Evolutionary conservation across 495 filamentous ascomycete genomes (phyloP).

Genomic region (Parmelia sp.): DNA sequence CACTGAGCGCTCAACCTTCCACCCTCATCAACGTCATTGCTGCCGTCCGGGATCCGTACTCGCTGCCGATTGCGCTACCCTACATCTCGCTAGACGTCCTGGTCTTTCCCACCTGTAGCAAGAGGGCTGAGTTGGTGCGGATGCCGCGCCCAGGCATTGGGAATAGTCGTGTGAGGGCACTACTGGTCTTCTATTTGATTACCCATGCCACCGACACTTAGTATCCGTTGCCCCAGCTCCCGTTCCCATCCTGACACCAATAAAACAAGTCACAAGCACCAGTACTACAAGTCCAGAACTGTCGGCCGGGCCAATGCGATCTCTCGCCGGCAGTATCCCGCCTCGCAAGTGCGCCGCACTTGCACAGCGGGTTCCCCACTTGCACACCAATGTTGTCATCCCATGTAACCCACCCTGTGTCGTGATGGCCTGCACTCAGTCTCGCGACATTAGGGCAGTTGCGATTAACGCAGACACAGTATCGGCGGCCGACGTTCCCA

Average conservation of each 20-base stretch:
- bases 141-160: too few relatives aligned
- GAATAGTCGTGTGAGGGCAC: too few relatives aligned
- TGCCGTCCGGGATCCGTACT: constrained; percentile 6
- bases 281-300: constrained; percentile 13
- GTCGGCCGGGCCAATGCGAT: neutral
- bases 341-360: neutral
- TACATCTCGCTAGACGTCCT: constrained; percentile 18
- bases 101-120: constrained; percentile 13
- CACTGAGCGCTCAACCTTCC: too few relatives aligned
- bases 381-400: constrained; percentile 2
- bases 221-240: neutral
- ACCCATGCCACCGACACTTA: constrained; percentile 4
- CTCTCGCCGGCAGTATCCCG: neutral
- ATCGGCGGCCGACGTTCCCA: constrained; percentile 5
- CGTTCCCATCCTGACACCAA: neutral
- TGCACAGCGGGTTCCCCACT: neutral
- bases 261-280: constrained; percentile 12
- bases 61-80: constrained; percentile 10
- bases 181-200: too few relatives aligned
- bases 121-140: constrained; percentile 19
- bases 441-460: neutral
- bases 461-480: constrained; percentile 1
- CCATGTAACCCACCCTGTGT: constrained; percentile 12
- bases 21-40: neutral
- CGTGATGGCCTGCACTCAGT: neutral